These are phyloP conservation scores for Tolypocladium capitatum DNA, from an alignment of 2,329 filamentous ascomycete genomes.

Conservation along the genomic window DNA sequence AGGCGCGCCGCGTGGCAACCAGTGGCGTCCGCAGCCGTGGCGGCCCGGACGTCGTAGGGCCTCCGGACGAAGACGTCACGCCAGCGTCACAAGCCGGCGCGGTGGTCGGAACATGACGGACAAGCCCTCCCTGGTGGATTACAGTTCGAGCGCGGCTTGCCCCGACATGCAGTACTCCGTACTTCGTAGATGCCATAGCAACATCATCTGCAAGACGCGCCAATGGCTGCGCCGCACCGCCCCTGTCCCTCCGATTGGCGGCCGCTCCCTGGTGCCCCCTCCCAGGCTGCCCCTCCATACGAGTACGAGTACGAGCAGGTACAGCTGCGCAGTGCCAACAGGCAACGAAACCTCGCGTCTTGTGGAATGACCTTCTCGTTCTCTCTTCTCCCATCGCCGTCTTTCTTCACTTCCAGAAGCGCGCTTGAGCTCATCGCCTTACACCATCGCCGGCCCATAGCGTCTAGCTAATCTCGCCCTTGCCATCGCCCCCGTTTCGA, in stretches of 20 bases:
- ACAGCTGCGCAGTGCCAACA: too few species aligned
- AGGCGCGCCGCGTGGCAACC: too few species aligned
- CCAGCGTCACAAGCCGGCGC: neutral
- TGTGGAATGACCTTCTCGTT: neutral
- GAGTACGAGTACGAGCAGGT: neutral
- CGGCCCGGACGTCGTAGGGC: neutral
- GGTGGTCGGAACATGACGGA: neutral
- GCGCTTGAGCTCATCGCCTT: neutral
- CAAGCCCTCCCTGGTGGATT: neutral
- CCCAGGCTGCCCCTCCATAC: neutral
- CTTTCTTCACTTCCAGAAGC: neutral
- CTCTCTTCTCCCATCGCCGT: neutral
- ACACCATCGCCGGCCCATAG: neutral
- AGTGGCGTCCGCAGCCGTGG: too few species aligned
- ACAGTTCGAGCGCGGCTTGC: neutral
- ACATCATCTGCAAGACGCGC: too few species aligned
- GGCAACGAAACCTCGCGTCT: neutral
- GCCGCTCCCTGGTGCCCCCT: neutral
- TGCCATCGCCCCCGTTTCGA: neutral
- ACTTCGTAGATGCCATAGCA: too few species aligned
- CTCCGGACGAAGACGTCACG: neutral
- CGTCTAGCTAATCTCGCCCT: neutral
- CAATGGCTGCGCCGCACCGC: too few species aligned
- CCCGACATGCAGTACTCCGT: neutral
- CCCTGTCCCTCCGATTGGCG: slow-evolving; percentile 1